Conservation (phyloP, 176 grass and related monocot genomes). For the Phragmites australis region DNA sequence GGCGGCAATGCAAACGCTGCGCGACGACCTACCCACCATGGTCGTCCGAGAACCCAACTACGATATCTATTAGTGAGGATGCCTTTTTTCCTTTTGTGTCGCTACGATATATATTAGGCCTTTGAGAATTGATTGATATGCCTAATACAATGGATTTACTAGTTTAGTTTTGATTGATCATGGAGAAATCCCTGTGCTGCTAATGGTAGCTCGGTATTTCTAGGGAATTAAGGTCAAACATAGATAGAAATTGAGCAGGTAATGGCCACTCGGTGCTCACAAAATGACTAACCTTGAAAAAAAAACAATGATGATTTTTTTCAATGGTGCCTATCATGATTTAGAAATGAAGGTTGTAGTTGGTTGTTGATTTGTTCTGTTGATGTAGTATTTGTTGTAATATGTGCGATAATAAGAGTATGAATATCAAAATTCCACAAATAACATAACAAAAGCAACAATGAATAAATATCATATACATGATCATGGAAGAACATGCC, state of each 20-base stretch:
- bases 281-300: constrained; percentile 1
- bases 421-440: no score
- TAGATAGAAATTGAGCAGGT: constrained; percentile 7
- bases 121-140: neutral
- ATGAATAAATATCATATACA: no score
- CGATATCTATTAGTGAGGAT: constrained; percentile 80
- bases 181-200: neutral
- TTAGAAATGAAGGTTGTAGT: constrained; percentile 12
- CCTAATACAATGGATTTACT: neutral
- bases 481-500: no score
- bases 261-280: neutral
- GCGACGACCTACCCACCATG: constrained; percentile 79
- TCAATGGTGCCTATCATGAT: neutral
- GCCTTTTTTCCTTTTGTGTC: neutral
- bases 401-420: no score
- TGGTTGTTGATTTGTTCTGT: neutral
- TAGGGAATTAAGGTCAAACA: neutral
- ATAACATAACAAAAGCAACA: no score
- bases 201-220: constrained; percentile 7
- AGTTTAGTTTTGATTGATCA: neutral
- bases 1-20: constrained; percentile 76
- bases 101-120: neutral
- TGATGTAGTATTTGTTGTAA: no score
- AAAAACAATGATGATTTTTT: neutral
- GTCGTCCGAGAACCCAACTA: constrained; percentile 79